Conservation (phyloP, 2,329 filamentous ascomycete genomes). For the Geosmithia flava region DNA sequence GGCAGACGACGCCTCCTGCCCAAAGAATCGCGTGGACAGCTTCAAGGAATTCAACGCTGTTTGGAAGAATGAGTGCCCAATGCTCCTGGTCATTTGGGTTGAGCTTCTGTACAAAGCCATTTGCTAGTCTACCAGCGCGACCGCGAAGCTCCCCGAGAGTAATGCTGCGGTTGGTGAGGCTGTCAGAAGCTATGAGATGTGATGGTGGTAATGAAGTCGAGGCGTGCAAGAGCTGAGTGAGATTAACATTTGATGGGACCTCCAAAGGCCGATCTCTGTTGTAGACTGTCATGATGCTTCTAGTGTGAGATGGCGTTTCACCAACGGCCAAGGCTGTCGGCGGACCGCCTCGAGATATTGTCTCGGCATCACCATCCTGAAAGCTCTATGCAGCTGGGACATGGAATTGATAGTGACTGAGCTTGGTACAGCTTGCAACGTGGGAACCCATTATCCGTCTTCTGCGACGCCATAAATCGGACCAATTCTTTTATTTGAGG, state of each 20-base stretch:
- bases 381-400: background rate
- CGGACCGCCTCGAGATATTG: too few relatives aligned
- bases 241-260: constrained; percentile 25
- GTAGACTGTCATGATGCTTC: constrained; percentile 17
- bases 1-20: constrained; percentile 24
- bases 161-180: constrained; percentile 28
- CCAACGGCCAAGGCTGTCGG: too few relatives aligned
- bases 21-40: constrained; percentile 26
- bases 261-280: constrained; percentile 12
- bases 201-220: constrained; percentile 23
- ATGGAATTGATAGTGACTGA: background rate
- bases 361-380: background rate
- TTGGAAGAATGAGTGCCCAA: constrained; percentile 30
- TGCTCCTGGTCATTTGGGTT: constrained; percentile 20
- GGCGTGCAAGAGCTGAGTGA: constrained; percentile 29
- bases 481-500: background rate
- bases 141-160: constrained; percentile 28
- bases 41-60: constrained; percentile 30
- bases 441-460: background rate
- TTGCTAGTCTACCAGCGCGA: constrained; percentile 25
- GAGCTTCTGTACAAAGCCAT: constrained; percentile 19
- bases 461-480: background rate
- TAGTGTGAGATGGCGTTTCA: background rate
- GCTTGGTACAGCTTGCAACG: background rate
- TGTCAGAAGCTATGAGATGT: constrained; percentile 28